Evolutionary conservation across 768 basidiomycete genomes (phyloP).

Genomic region (Suillus hirtellus): DNA sequence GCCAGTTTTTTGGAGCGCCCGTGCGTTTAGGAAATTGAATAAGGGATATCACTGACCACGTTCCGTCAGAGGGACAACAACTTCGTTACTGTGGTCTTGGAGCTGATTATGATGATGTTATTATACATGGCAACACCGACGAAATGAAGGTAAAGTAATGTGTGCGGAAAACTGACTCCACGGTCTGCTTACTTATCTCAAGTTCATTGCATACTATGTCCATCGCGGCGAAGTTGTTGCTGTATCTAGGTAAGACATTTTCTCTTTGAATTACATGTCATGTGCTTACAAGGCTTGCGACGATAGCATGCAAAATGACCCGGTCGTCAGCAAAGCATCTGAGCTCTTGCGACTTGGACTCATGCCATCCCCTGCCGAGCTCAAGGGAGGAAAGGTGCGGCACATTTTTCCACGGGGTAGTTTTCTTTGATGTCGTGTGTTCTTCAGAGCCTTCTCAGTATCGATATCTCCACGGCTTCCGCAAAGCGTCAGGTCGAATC

Average conservation of each 20-base stretch:
- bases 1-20: conserved; percentile 90
- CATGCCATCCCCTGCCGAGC: conserved; percentile 77
- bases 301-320: conserved; percentile 76
- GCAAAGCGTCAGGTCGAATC: conserved; percentile 6
- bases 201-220: conserved; percentile 84
- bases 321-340: conserved; percentile 73
- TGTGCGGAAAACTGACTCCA: not conserved
- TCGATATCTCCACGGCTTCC: conserved; percentile 28
- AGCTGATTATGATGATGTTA: conserved; percentile 69
- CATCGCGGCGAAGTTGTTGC: conserved; percentile 65
- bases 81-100: conserved; percentile 83
- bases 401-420: not conserved
- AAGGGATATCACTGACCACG: conserved; percentile 7
- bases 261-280: not conserved
- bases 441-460: conserved; percentile 28
- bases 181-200: not conserved
- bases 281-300: conserved; percentile 3
- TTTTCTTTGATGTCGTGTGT: not conserved
- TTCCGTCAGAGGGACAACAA: conserved; percentile 71
- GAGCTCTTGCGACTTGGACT: conserved; percentile 76
- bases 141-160: conserved; percentile 67
- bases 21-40: conserved; percentile 41
- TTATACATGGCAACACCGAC: conserved; percentile 70
- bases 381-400: conserved; percentile 72
- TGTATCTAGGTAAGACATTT: conserved; percentile 53